phyloP scores from a whole-genome alignment of 1,284 basidiomycete species.

The Sanghuangporus weigelae region DNA sequence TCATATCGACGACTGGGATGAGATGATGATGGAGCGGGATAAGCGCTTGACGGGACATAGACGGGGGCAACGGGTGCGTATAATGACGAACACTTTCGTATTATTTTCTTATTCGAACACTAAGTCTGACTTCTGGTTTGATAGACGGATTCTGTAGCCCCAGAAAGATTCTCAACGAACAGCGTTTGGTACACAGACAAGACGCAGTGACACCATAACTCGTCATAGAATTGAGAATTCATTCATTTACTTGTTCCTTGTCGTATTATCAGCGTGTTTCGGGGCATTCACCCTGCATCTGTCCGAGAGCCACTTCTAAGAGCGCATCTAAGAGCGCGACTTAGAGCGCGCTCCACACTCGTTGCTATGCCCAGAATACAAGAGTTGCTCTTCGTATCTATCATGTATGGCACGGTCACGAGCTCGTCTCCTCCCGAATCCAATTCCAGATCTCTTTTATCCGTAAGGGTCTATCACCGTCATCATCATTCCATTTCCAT shows the following conservation, averaged over 20 bases:
- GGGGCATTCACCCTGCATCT: too few species aligned
- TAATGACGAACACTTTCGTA: background rate
- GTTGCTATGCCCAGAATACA: background rate
- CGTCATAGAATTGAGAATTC: too few species aligned
- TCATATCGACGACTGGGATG: conserved; percentile 82
- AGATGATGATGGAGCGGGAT: conserved; percentile 94
- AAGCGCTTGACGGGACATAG: conserved; percentile 80
- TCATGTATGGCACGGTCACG: background rate
- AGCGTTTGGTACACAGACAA: conserved; percentile 74
- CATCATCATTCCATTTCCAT: conserved; percentile 8
- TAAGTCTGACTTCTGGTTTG: conserved; percentile 7
- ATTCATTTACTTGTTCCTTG: too few species aligned
- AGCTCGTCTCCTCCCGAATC: conserved; percentile 33
- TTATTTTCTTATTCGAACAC: background rate
- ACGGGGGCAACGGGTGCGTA: conserved; percentile 79
- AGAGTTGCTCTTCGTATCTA: background rate
- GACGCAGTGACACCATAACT: conserved; percentile 19
- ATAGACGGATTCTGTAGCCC: conserved; percentile 70
- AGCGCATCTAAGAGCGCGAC: background rate
- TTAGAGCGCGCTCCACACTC: background rate
- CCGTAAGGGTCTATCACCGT: conserved; percentile 12
- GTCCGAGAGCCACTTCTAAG: background rate
- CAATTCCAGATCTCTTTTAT: conserved; percentile 34
- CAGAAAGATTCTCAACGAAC: conserved; percentile 71
- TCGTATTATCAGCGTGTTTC: too few species aligned